Evolutionary conservation across 768 basidiomycete genomes (phyloP).

Genomic region (Lactarius evosmus): DNA sequence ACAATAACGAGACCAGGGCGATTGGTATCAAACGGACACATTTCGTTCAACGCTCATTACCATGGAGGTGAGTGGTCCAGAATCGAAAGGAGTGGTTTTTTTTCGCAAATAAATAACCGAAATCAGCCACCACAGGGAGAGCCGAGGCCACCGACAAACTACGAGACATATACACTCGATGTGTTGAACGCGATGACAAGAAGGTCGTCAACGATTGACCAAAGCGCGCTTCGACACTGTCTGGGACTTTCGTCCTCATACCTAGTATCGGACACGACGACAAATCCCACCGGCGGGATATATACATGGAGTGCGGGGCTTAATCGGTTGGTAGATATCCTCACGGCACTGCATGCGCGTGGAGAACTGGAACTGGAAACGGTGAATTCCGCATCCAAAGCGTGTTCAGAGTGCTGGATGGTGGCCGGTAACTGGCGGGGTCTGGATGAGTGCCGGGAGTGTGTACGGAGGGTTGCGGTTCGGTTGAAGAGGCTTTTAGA

Average conservation of each 20-base stretch:
- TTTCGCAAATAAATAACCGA: background rate
- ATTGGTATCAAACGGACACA: background rate
- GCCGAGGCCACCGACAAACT: slow-evolving; percentile 50
- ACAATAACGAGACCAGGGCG: slow-evolving; percentile 6
- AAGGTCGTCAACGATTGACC: slow-evolving; percentile 51
- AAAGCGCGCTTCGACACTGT: slow-evolving; percentile 57
- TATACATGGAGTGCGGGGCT: slow-evolving; percentile 66
- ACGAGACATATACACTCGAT: slow-evolving; percentile 54
- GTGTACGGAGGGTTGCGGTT: slow-evolving; percentile 56
- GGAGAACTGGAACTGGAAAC: slow-evolving; percentile 76
- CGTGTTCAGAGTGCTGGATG: slow-evolving; percentile 81
- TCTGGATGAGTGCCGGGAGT: slow-evolving; percentile 59
- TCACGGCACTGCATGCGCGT: slow-evolving; percentile 64
- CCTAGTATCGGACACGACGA: slow-evolving; percentile 70
- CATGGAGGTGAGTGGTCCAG: slow-evolving; percentile 22
- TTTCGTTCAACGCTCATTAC: background rate
- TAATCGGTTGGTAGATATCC: slow-evolving; percentile 63
- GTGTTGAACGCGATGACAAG: slow-evolving; percentile 52
- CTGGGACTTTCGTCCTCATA: slow-evolving; percentile 74
- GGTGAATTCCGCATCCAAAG: slow-evolving; percentile 61
- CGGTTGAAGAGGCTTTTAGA: slow-evolving; percentile 59
- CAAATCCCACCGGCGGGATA: slow-evolving; percentile 54
- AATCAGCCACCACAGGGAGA: slow-evolving; percentile 7
- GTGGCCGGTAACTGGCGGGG: slow-evolving; percentile 66
- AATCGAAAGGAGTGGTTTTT: background rate